Percentiles rank a stretch among this genome's conserved stretches.
phyloP scores from a whole-genome alignment of 495 filamentous ascomycete genomes.

The Xylona heveae region DNA sequence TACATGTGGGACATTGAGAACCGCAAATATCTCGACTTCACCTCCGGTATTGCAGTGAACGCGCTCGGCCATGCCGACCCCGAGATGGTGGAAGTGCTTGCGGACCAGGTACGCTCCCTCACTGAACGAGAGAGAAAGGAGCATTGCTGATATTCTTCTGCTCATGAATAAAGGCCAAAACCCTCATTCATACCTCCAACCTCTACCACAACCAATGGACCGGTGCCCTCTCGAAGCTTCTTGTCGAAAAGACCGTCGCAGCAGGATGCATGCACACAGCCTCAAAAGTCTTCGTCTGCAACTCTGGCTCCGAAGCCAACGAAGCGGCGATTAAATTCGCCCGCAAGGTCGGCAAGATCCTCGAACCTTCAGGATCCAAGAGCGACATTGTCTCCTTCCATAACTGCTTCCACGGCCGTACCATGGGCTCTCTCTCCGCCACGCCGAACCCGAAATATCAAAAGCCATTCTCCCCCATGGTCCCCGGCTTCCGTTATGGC shows the following conservation, averaged over 20 bases:
- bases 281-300: slow-evolving; percentile 75
- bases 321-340: slow-evolving; percentile 96
- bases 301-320: slow-evolving; percentile 88
- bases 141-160: slow-evolving; percentile 1
- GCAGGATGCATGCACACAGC: slow-evolving; percentile 66
- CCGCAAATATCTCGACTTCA: slow-evolving; percentile 78
- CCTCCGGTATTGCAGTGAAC: slow-evolving; percentile 89
- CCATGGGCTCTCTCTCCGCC: slow-evolving; percentile 78
- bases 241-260: slow-evolving; percentile 55
- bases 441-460: slow-evolving; percentile 99
- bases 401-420: slow-evolving; percentile 85
- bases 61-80: slow-evolving; percentile 73
- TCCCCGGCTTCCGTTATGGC: slow-evolving; percentile 80
- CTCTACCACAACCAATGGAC: slow-evolving; percentile 94
- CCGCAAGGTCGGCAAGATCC: slow-evolving; percentile 63
- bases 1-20: slow-evolving; percentile 84
- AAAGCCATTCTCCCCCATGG: slow-evolving; percentile 80
- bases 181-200: slow-evolving; percentile 76
- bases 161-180: slow-evolving; percentile 31
- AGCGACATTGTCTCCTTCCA: slow-evolving; percentile 73
- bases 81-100: slow-evolving; percentile 41
- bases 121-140: background rate
- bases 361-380: slow-evolving; percentile 50
- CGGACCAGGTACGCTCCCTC: slow-evolving; percentile 42
- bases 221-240: slow-evolving; percentile 60